Conservation (phyloP, 2,329 filamentous ascomycete genomes). For the Dryadomyces quercus-mongolicae region DNA sequence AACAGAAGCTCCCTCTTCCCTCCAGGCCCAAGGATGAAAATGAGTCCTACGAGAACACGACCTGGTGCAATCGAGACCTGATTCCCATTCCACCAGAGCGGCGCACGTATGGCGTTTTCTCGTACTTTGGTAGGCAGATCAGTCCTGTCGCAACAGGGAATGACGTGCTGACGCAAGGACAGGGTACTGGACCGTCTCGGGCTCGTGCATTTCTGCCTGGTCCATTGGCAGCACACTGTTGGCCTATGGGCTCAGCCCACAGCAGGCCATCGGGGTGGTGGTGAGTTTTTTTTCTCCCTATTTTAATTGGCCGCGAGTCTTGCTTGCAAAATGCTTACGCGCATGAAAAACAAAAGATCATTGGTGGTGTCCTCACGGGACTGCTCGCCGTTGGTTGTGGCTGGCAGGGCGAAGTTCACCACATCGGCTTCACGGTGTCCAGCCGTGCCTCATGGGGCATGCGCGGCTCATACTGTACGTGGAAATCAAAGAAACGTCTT, state of each 20-base stretch:
- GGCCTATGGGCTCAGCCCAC: conserved; percentile 7
- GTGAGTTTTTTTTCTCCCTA: conserved; percentile 19
- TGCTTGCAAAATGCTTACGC: background rate
- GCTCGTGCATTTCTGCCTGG: conserved; percentile 10
- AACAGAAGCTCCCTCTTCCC: too few species aligned
- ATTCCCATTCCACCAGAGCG: conserved; percentile 28
- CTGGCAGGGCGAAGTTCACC: conserved; percentile 17
- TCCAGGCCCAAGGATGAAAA: conserved; percentile 6
- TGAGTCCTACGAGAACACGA: conserved; percentile 25
- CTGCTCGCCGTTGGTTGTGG: conserved; percentile 21
- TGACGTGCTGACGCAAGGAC: background rate
- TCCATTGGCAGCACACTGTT: conserved; percentile 8
- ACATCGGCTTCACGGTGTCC: conserved; percentile 30
- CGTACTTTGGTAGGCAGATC: conserved; percentile 3
- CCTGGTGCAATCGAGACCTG: conserved; percentile 35
- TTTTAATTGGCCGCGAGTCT: too few species aligned
- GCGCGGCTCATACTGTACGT: conserved; percentile 25
- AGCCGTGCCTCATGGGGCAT: conserved; percentile 27
- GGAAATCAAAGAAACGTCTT: too few species aligned
- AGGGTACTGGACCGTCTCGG: conserved; percentile 7
- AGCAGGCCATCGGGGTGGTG: conserved; percentile 9
- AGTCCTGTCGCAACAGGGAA: too few species aligned
- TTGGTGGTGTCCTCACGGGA: conserved; percentile 19
- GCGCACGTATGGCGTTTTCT: conserved; percentile 22
- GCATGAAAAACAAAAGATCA: conserved; percentile 15